Evolutionary conservation across 345 rosid genomes (phyloP).

Genomic region (Eutrema heterophyllum): DNA sequence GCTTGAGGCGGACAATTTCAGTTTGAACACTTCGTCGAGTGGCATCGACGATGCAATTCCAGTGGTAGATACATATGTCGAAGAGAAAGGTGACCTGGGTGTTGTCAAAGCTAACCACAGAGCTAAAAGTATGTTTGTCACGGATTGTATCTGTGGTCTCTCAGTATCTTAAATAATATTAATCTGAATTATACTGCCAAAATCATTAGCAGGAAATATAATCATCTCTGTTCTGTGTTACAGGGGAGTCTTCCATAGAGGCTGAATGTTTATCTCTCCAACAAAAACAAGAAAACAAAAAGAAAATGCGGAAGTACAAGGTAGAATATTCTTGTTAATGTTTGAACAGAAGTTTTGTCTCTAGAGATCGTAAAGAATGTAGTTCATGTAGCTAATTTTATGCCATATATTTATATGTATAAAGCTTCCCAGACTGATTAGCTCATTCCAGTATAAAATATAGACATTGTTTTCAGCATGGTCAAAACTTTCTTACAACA

Average conservation of each 20-base stretch:
- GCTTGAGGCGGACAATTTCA: constrained; percentile 43
- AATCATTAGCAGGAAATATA: neutral
- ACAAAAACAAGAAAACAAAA: constrained; percentile 54
- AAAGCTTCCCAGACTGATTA: neutral
- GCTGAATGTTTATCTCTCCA: constrained; percentile 55
- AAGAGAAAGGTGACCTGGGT: constrained; percentile 32
- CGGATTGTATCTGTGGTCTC: neutral
- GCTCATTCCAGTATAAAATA: neutral
- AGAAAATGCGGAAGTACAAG: constrained; percentile 57
- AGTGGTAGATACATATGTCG: constrained; percentile 29
- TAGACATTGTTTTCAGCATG: neutral
- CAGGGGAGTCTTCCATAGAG: constrained; percentile 39
- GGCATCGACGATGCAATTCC: constrained; percentile 22
- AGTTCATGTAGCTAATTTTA: neutral
- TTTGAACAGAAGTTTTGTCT: neutral
- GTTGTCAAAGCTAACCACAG: constrained; percentile 30
- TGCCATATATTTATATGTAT: neutral
- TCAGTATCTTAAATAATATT: neutral
- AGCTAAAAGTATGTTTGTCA: constrained; percentile 45
- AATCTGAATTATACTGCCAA: neutral
- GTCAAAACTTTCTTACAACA: constrained; percentile 1
- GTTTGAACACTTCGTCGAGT: constrained; percentile 25
- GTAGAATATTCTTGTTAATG: constrained; percentile 34
- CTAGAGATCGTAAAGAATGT: neutral
- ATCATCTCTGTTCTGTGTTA: constrained; percentile 15